phyloP scores from a whole-genome alignment of 1,284 basidiomycete genomes.

The Dichomitus squalens region DNA sequence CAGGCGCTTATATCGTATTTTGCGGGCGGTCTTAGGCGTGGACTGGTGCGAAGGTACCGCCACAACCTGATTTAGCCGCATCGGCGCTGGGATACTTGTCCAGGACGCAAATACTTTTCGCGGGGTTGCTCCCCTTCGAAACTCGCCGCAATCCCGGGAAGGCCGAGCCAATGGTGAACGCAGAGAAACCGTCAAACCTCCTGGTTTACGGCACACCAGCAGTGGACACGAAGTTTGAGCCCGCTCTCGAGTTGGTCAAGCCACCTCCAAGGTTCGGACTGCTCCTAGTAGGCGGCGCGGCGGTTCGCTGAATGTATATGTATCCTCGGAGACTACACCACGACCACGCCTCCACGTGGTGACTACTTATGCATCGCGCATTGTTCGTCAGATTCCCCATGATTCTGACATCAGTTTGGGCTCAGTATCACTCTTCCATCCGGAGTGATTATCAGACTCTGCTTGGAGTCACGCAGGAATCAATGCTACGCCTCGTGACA shows the following conservation, averaged over 20 bases:
- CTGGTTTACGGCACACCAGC: conserved; percentile 33
- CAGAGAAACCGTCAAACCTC: conserved; percentile 26
- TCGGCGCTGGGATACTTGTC: conserved; percentile 27
- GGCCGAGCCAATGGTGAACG: conserved; percentile 14
- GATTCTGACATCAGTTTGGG: not conserved
- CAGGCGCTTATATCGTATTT: not conserved
- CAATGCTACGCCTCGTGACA: too few relatives aligned
- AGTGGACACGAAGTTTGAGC: conserved; percentile 37
- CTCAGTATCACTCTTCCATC: not conserved
- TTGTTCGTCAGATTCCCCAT: not conserved
- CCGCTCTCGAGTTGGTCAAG: conserved; percentile 44
- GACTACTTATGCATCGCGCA: conserved; percentile 3
- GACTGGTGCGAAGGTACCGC: not conserved
- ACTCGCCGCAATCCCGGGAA: conserved; percentile 15
- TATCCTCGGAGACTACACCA: conserved; percentile 2
- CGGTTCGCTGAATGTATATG: conserved; percentile 28
- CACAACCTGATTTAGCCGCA: conserved; percentile 13
- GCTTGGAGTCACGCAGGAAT: too few relatives aligned
- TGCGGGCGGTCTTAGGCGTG: conserved; percentile 4
- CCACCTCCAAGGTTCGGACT: conserved; percentile 48
- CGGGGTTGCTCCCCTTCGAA: conserved; percentile 35
- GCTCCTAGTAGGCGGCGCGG: conserved; percentile 39
- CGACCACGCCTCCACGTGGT: not conserved
- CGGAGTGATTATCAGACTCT: not conserved
- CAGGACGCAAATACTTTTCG: conserved; percentile 38